Evolutionary conservation across 306 rosid species (phyloP), one percentile per base, ranked within the genome.

Genomic region (Rosa persica): DNA sequence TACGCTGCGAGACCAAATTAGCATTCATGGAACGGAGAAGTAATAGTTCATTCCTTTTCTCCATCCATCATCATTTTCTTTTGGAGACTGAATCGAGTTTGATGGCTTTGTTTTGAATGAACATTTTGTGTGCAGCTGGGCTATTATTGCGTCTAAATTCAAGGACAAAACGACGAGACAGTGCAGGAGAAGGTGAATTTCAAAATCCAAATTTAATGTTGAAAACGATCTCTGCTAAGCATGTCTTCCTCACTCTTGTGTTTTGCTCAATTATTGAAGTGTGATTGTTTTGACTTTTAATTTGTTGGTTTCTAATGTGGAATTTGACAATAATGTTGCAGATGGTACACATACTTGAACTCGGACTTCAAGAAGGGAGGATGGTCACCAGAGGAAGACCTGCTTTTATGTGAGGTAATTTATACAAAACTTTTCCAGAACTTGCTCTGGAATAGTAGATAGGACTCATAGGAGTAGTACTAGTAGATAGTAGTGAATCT

Each of bases 361-460:
- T 96, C 99, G 65, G 97, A 93, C 79, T 96, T 96, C 90, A 96
- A 96, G 89, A 96, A 93, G 89, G 99, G 99, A 55, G 99, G 99
- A 12, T 96, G 99, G 99, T 91, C 99, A 25, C 97, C 94, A 8
- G 99, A 96, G 67, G 99, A 96, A 87, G 99, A 93, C 78, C 76
- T 90, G 85, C 97, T 96, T 81, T 91, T 96, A 71, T 96, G 99
- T 62, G 97, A 96, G 97, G 99, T 95, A 87, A 61, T 81, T 66
- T 46, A 42, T 78, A 58, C 23, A 58, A 30, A 51, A 6, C 55
- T 19, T 64, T 11, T 39, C 4, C 42, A 58, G 16, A 81, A 70
- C 23, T 34, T 62, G 80, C 42, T 68, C 44, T 22, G 62, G 17
- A 48, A 36, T 42, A 67, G 30, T 22, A 57, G 64, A 7, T 17